Conservation (phyloP, 2,329 filamentous ascomycete species). For the Zasmidium angulare region DNA sequence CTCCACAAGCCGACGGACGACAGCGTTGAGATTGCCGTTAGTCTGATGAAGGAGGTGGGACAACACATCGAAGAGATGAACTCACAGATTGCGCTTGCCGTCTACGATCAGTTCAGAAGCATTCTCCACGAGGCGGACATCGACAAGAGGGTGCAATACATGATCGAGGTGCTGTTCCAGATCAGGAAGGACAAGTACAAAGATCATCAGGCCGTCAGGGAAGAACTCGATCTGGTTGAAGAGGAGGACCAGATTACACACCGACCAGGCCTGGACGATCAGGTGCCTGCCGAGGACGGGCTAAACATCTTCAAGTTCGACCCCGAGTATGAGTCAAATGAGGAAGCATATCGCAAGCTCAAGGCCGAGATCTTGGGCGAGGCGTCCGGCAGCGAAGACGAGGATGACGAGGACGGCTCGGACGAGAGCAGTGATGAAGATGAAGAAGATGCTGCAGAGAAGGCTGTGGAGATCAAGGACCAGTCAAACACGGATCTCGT, state of each 20-base stretch:
- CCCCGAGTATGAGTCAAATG: constrained; percentile 82
- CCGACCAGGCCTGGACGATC: constrained; percentile 75
- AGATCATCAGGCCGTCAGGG: constrained; percentile 84
- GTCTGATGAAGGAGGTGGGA: constrained; percentile 87
- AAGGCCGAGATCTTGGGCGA: constrained; percentile 94
- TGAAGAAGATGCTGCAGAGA: constrained; percentile 73
- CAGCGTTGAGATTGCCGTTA: constrained; percentile 95
- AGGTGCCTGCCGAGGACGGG: constrained; percentile 79
- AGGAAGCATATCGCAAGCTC: constrained; percentile 83
- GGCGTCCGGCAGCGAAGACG: constrained; percentile 71
- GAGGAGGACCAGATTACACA: constrained; percentile 99
- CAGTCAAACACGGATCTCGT: constrained; percentile 95
- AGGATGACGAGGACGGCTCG: constrained; percentile 65
- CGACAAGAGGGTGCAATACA: constrained; percentile 97
- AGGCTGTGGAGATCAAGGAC: constrained; percentile 90
- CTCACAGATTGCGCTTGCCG: constrained; percentile 76
- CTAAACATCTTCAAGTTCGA: constrained; percentile 97
- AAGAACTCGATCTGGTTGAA: constrained; percentile 92
- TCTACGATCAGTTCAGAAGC: constrained; percentile 94
- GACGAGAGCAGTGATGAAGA: constrained; percentile 45
- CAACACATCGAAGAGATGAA: constrained; percentile 97
- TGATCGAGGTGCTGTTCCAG: constrained; percentile 97
- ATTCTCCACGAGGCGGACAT: constrained; percentile 97
- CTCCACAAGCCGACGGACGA: constrained; percentile 96
- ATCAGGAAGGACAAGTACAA: constrained; percentile 96